A percentile compares a stretch with the other conserved stretches of the same genome.
Evolutionary conservation across 305 asterid genomes (phyloP).

Genomic region (Fraxinus angustifolia): DNA sequence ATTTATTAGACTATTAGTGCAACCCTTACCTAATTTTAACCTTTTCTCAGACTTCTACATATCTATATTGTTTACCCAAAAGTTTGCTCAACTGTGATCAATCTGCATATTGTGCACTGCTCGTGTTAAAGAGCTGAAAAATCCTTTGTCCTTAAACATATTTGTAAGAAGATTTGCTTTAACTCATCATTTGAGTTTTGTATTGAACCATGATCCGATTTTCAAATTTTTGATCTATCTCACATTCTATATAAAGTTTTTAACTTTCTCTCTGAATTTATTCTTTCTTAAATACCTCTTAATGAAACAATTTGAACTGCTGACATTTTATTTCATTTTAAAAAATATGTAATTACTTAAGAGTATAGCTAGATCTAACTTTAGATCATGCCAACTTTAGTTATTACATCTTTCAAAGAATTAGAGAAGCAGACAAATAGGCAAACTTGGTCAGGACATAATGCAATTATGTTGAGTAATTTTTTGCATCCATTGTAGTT

Average conservation of each 20-base stretch:
- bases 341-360: not conserved
- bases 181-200: not conserved
- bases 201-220: not conserved
- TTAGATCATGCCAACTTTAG: not conserved
- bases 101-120: slow-evolving; percentile 4
- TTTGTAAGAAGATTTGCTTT: not conserved
- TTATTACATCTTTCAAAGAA: not conserved
- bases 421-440: not conserved
- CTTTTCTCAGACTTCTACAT: not conserved
- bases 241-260: not conserved
- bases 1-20: slow-evolving; percentile 2
- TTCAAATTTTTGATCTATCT: slow-evolving; percentile 6
- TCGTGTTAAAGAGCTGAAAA: not conserved
- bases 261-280: not conserved
- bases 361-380: not conserved
- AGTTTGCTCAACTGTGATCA: not conserved
- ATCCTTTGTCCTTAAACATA: not conserved
- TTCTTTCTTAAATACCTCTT: not conserved
- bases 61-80: not conserved
- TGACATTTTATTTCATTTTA: not conserved
- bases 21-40: slow-evolving; percentile 8
- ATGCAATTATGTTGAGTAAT: not conserved
- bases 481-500: not conserved
- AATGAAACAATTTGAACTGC: not conserved
- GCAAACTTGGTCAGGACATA: not conserved